Evolutionary conservation across 1,284 basidiomycete genomes (phyloP), one percentile per base, ranked within the genome.

Genomic region (Pseudozyma pruni): DNA sequence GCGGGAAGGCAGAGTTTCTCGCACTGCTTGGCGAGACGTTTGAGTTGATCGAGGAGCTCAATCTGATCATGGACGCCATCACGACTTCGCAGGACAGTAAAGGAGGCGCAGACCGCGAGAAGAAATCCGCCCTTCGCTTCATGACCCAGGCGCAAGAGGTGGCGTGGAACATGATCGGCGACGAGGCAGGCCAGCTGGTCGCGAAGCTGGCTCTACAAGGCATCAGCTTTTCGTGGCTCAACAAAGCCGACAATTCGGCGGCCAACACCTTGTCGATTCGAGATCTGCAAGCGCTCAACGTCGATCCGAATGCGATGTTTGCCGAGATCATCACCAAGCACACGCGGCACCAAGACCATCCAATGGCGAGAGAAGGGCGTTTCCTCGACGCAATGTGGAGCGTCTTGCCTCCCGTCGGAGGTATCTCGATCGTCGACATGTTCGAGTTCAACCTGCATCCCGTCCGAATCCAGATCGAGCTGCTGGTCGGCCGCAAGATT

Each of bases 101-200:
- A 23, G 61, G 73, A 74, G 77, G 74, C 31, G 66, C 74, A 10
- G 80, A 88, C 11, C 90, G 91, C 60, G 88, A 90, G 62, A 90
- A 92, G 44, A 84, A 85, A 75, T 91, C 91, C 0, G 91, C 93
- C 1, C 85, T 94, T 34, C 87, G 92, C 37, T 83, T 97, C 22
- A 90, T 92, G 72, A 89, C 92, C 0, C 89, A 89, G 6, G 93
- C 93, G 0, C 88, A 90, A 9, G 91, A 94, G 79, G 89, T 98
- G 47, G 93, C 92, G 0, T 98, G 94, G 94, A 88, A 88, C 72
- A 96, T 98, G 93, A 85, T 96, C 32, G 91, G 92, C 67, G 87
- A 89, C 53, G 83, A 87, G 20, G 74, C 72, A 33, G 86, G 87
- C 39, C 87, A 90, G 47, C 86, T 94, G 29, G 86, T 98, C 1